These are phyloP conservation scores for Plasmodium gonderi DNA, from an alignment of 169 alveolate species.

Conservation along the genomic window DNA sequence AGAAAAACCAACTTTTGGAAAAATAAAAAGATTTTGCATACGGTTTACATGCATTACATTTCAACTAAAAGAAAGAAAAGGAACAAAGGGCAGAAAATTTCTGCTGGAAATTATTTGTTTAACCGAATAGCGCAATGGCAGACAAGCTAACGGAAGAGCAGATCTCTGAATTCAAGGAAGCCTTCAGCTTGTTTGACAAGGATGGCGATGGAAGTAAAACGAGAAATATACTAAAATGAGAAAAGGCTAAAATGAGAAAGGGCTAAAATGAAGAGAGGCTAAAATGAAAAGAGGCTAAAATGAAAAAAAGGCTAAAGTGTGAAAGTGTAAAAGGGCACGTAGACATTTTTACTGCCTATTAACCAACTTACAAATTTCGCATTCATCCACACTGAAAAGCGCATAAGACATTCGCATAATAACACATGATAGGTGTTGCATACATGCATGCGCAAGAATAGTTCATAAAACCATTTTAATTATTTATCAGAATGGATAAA, in stretches of 20 bases:
- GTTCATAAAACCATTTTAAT: not conserved
- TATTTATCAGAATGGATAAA: not conserved
- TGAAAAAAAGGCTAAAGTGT: not conserved
- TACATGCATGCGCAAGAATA: not conserved
- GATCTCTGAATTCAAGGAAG: slow-evolving; percentile 99
- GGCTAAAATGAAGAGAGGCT: not conserved
- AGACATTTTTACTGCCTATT: not conserved
- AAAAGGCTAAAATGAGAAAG: not conserved
- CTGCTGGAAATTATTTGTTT: not conserved
- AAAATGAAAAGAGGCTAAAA: too few relatives aligned
- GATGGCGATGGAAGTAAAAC: slow-evolving; percentile 98
- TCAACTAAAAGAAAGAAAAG: slow-evolving; percentile 1
- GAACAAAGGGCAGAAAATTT: not conserved
- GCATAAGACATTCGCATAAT: slow-evolving; percentile 4
- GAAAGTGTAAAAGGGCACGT: not conserved
- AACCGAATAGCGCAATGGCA: slow-evolving; percentile 90
- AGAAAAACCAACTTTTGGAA: not conserved
- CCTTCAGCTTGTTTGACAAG: slow-evolving; percentile 99
- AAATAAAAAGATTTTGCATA: slow-evolving; percentile 6
- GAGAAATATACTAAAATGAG: not conserved
- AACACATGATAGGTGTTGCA: not conserved
- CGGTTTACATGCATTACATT: slow-evolving; percentile 1
- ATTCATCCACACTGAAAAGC: not conserved
- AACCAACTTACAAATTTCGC: not conserved
- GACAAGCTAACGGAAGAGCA: slow-evolving; percentile 98